Evolutionary conservation across 2,329 filamentous ascomycete genomes (phyloP).

Genomic region (Fusarium temperatum): DNA sequence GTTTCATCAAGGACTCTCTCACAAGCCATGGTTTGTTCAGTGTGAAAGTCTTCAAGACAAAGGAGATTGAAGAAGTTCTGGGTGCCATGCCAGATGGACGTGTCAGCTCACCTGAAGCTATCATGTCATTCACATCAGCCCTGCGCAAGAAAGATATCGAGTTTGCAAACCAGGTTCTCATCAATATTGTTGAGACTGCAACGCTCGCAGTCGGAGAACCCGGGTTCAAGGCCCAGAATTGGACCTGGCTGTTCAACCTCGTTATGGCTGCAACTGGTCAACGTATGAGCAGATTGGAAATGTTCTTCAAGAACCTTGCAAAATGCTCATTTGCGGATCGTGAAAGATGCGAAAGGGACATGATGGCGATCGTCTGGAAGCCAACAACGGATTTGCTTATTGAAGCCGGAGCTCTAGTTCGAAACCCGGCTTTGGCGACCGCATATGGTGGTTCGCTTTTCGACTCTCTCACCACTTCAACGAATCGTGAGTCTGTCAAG

Average conservation of each 20-base stretch:
- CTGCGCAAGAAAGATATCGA: slow-evolving; percentile 1
- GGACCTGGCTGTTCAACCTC: slow-evolving; percentile 13
- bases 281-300: background rate
- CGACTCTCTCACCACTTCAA: background rate
- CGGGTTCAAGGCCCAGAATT: slow-evolving; percentile 8
- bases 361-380: slow-evolving; percentile 42
- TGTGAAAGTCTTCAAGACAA: background rate
- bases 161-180: slow-evolving; percentile 23
- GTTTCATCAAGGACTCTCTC: slow-evolving; percentile 43
- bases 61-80: slow-evolving; percentile 34
- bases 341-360: background rate
- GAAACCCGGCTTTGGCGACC: slow-evolving; percentile 3
- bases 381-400: slow-evolving; percentile 44
- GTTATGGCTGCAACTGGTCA: background rate
- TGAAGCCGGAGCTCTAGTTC: slow-evolving; percentile 31
- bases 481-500: background rate
- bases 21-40: slow-evolving; percentile 28
- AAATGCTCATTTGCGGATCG: background rate
- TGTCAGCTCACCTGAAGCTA: background rate
- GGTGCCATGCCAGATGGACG: slow-evolving; percentile 13
- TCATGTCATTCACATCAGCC: background rate
- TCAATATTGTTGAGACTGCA: slow-evolving; percentile 25
- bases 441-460: background rate
- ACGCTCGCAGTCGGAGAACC: slow-evolving; percentile 19
- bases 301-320: background rate